Base-by-base conservation (phyloP, 2,329 filamentous ascomycete genomes). In the Akanthomyces dipterigenus region DNA sequence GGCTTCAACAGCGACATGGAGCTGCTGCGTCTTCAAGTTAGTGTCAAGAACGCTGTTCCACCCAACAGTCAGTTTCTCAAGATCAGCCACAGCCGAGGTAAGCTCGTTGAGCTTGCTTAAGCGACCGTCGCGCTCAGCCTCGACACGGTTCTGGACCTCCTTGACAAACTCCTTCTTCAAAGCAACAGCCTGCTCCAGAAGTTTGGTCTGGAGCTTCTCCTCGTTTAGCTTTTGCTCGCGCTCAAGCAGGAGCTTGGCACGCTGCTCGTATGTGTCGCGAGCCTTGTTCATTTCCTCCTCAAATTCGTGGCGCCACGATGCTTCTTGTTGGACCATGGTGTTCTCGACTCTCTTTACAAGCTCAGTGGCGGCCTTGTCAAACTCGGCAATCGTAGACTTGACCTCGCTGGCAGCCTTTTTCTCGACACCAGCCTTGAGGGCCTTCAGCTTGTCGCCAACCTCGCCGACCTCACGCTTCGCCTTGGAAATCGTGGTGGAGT, bases 1-100 rank as follows among this genome's bases (percentile, higher is more conserved):
- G 43, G 93, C 91, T 72, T 99, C 95, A 34, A 98, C 89, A 22
- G 95, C 95, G 40, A 99, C 91, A 71, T 97, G 91, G 31, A 99
- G 87, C 77, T 98, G 93, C 76, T 99, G 95, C 0, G 95, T 97
- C 75, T 90, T 89, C 65, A 98, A 84, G 77, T 95, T 98, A 63
- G 85, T 82, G 72, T 98, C 92, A 24, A 99, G 86, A 42, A 98
- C 91, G 45, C 87, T 85, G 76, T 93, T 96, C 92, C 92, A 98
- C 66, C 91, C 88, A 1, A 85, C 84, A 1, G 93, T 96, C 60
- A 99, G 84, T 74, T 88, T 87, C 78, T 97, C 93, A 14, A 99
- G 86, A 68, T 96, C 90, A 43, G 82, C 81, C 20, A 99, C 90
- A 14, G 88, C 88, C 38, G 84, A 79, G 20, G 88, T 89, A 34